Percentiles rank a stretch among this genome's conserved stretches.
Evolutionary conservation across 1,139 yeast genomes (phyloP).

Genomic region (Diutina siamensis): DNA sequence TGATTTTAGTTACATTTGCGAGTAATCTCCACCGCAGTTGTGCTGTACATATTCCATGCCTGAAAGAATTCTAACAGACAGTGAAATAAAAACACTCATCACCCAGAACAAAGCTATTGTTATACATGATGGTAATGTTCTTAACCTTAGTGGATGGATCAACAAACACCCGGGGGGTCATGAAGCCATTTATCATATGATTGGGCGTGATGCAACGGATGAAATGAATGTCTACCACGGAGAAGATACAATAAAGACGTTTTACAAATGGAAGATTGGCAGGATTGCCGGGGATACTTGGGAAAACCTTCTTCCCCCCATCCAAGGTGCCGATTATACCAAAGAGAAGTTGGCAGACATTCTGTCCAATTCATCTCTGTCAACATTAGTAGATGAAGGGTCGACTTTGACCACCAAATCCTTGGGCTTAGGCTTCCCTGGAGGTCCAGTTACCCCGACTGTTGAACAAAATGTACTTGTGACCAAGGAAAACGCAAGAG

Average conservation of each 20-base stretch:
- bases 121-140: conserved; percentile 47
- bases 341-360: too few species aligned
- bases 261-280: conserved; percentile 54
- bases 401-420: too few species aligned
- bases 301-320: conserved; percentile 76
- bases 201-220: conserved; percentile 84
- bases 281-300: conserved; percentile 42
- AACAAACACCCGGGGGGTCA: conserved; percentile 82
- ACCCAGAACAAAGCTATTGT: conserved; percentile 61
- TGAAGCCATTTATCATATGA: conserved; percentile 69
- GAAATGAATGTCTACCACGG: conserved; percentile 80
- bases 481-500: conserved; percentile 23
- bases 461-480: conserved; percentile 38
- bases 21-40: too few species aligned
- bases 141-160: conserved; percentile 63
- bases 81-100: conserved; percentile 40
- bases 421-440: conserved; percentile 22
- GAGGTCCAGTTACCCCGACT: conserved; percentile 29
- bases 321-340: conserved; percentile 67
- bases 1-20: too few species aligned
- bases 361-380: not conserved
- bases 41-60: too few species aligned
- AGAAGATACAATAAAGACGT: conserved; percentile 39
- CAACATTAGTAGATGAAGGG: not conserved
- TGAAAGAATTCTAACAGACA: too few species aligned